Base-by-base conservation (phyloP, 2,329 filamentous ascomycete species). In the Fusarium keratoplasticum region DNA sequence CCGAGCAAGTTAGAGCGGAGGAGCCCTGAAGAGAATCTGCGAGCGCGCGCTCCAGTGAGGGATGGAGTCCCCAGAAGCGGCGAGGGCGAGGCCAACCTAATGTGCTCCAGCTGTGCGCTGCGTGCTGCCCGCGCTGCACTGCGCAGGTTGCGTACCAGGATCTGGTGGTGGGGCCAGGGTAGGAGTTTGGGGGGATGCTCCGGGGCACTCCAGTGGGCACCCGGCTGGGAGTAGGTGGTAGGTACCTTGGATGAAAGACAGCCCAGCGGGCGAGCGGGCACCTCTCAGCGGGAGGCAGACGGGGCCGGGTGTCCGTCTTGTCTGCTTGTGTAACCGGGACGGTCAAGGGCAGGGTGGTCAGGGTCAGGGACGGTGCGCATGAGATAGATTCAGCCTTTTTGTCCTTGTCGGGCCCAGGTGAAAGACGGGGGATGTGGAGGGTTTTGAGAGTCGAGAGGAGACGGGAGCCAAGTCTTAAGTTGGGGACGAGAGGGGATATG, bases 131-230 rank as follows among this genome's bases (percentile, higher is more conserved):
- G 47, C 47, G 47, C 47, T 52, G 25, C 22, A 29, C 47, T 18
- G 18, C 47, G 60, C 66, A 47, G 35, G 35, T 36, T 36, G 35
- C 35, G 35, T 47, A 70, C 70, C 55, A 72, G 61, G 71, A 54
- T 69, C 68, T 40, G 54, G 59, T 64, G 47, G 71, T 72, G 71
- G 72, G 68, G 72, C 71, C 38, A 42, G 71, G 71, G 65, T 52
- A 29, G 47, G 10, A 61, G 71, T 72, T 40, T 74, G 47, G 71
- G 64, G 63, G 68, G 71, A 69, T 38, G 44, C 33, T 66, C 67
- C 67, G 67, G 67, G 58, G 71, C 31, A 47, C 64, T 73, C 59
- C 66, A 73, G 67, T 73, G 71, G 71, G 42, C 55, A 61, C 55
- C 59, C 42, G 59, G 70, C 58, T 57, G 25, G 47, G 47, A 52